These are phyloP conservation scores for Exophiala spinifera DNA, from an alignment of 2,329 filamentous ascomycete species.

Conservation along the genomic window DNA sequence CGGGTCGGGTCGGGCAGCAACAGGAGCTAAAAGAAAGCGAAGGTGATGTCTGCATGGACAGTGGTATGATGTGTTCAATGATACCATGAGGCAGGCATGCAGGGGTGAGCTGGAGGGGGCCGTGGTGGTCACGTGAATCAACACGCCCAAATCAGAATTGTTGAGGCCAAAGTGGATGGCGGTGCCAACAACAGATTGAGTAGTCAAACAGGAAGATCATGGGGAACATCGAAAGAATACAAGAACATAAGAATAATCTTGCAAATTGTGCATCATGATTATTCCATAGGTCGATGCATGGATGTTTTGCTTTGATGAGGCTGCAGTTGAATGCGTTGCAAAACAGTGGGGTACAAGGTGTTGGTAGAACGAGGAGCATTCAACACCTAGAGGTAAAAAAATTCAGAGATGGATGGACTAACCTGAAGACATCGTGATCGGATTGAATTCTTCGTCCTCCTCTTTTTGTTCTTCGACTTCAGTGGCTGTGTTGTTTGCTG, in stretches of 20 bases:
- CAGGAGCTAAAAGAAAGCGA: neutral
- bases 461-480: neutral
- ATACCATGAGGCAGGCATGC: too few species aligned
- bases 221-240: neutral
- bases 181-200: neutral
- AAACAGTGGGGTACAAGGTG: neutral
- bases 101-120: neutral
- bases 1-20: too few species aligned
- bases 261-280: neutral
- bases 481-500: neutral
- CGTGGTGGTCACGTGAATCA: too few species aligned
- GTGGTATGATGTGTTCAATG: too few species aligned
- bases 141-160: too few species aligned
- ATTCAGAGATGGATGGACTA: slow-evolving; percentile 3
- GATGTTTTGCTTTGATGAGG: neutral
- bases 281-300: neutral
- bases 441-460: slow-evolving; percentile 1
- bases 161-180: too few species aligned
- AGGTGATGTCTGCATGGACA: neutral
- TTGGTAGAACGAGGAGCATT: neutral
- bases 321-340: neutral
- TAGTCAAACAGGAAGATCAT: neutral
- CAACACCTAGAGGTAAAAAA: neutral
- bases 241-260: neutral
- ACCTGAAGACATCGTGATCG: slow-evolving; percentile 17